Base-by-base conservation (phyloP, 805 yeast genomes). In the Maudiozyma saulgeensis region DNA sequence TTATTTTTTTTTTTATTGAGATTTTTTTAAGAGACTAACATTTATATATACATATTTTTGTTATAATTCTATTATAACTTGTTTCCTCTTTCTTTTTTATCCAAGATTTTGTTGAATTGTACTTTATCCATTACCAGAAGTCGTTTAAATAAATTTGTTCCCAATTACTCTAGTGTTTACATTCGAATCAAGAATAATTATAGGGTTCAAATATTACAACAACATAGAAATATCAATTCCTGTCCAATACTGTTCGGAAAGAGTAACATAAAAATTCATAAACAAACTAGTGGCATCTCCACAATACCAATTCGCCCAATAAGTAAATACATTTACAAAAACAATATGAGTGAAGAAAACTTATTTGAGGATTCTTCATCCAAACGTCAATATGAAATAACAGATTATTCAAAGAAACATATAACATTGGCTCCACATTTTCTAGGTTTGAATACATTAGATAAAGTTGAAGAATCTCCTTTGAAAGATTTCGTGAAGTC, bases 401-500 rank as follows among this genome's bases (percentile, higher is more conserved):
- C 66, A 46, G 68, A 65, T 50, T 72, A 64, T 56, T 56, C 73
- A 9, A 52, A 53, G 5, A 56, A 67, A 43, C 76, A 72, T 57
- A 52, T 56, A 40, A 55, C 64, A 6, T 71, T 90, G 57, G 82
- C 96, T 31, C 51, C 76, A 38, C 85, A 89, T 69, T 93, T 90
- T 71, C 68, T 79, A 50, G 99, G 99, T 50, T 75, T 82, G 50
- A 87, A 90, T 68, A 77, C 93, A 38, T 73, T 88, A 42, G 84
- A 79, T 39, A 74, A 66, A 23, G 96, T 96, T 21, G 88, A 86
- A 59, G 84, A 87, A n/a, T 76, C 86, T 32, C 70, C 70, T 12
- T 81, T 91, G 47, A 85, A 85, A 57, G 91, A 87, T 63, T 93
- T 89, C 64, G 96, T 95, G 55, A 77, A 76, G 59, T 74, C 78